Evolutionary conservation across 306 rosid species (phyloP), one percentile per base, ranked within the genome.

Genomic region (Sphenostylis stenocarpa): DNA sequence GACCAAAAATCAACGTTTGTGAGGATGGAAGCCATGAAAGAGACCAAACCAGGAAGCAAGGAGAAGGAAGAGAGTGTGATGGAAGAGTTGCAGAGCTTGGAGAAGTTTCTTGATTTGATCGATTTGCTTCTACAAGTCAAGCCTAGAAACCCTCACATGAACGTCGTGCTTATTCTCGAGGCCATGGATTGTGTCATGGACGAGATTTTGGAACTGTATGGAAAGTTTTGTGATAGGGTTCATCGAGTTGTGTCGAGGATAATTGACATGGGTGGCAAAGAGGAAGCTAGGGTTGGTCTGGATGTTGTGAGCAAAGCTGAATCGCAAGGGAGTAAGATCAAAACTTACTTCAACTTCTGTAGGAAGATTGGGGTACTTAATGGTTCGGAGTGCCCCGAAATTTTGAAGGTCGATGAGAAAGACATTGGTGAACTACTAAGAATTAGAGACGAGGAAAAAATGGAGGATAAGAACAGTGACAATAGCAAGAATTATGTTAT

Each of bases 151-250:
- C 33, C 6, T 2, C 16, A 39, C 6, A 86, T 83, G 87, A 80
- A 71, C 10, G 86, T 33, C 3, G 80, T 52, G 1, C 81, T 91
- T 3, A 48, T 94, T n/a, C 75, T 86, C 14, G 97, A 94, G 57
- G 98, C 98, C 2, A 91, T 94, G 98, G 92, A 86, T 15, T 87
- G 91, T 56, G 72, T 90, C 2, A 21, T 87, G 4, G 86, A 89
- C 0, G 97, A 94, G 82, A 49, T 87, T 8, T 72, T 79, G 11
- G 89, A 94, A 33, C 62, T 91, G 11, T 87, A 91, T 64, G 75
- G 81, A 11, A 85, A 77, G 21, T 72, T 88, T 3, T 72, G 84
- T 29, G 45, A 31, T n/a, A 88, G 79, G 24, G 45, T 90, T 7
- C 83, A 84, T 1, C 17, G 74, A 2, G 80, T 56, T 7, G n/a